Conservation (phyloP, 805 yeast species). For the Ogataea nakhonphanomensis region DNA sequence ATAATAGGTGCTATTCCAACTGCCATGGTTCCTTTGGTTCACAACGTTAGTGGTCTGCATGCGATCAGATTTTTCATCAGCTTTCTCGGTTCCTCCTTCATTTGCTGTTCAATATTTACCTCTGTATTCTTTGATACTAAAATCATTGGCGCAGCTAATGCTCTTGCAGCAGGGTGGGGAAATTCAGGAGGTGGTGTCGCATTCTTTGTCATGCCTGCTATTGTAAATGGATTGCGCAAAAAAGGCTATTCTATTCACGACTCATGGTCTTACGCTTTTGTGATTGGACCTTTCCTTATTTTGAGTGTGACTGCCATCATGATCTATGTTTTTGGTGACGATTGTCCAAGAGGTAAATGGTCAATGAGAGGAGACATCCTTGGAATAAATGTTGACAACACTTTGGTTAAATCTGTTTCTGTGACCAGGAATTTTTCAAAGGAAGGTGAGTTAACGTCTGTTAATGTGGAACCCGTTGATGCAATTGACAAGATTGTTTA, state of each 20-base stretch:
- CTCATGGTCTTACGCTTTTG: slow-evolving; percentile 30
- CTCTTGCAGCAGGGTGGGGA: slow-evolving; percentile 34
- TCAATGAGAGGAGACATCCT: slow-evolving; percentile 26
- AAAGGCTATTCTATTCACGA: slow-evolving; percentile 24
- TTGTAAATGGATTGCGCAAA: slow-evolving; percentile 15
- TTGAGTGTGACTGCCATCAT: slow-evolving; percentile 27
- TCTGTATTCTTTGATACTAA: slow-evolving; percentile 29
- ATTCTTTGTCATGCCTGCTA: slow-evolving; percentile 33
- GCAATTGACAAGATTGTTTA: slow-evolving; percentile 8
- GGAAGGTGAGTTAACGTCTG: slow-evolving; percentile 6
- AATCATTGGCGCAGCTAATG: slow-evolving; percentile 32
- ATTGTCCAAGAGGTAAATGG: slow-evolving; percentile 38
- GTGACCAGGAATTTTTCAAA: slow-evolving; percentile 16
- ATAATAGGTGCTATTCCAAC: slow-evolving; percentile 30
- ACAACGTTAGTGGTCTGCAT: slow-evolving; percentile 47
- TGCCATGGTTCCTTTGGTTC: slow-evolving; percentile 28
- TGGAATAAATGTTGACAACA: slow-evolving; percentile 26
- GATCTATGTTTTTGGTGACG: slow-evolving; percentile 28
- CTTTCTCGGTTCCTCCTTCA: slow-evolving; percentile 32
- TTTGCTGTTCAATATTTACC: slow-evolving; percentile 31
- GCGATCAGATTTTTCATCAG: slow-evolving; percentile 54
- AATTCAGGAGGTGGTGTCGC: slow-evolving; percentile 35
- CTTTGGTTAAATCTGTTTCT: slow-evolving; percentile 23
- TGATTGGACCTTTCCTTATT: slow-evolving; percentile 33
- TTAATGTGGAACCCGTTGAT: slow-evolving; percentile 1